A percentile compares a stretch with the other conserved stretches of the same genome.
phyloP scores from a whole-genome alignment of 78 protist genomes.

The Dictyostelium brefeldianum region DNA sequence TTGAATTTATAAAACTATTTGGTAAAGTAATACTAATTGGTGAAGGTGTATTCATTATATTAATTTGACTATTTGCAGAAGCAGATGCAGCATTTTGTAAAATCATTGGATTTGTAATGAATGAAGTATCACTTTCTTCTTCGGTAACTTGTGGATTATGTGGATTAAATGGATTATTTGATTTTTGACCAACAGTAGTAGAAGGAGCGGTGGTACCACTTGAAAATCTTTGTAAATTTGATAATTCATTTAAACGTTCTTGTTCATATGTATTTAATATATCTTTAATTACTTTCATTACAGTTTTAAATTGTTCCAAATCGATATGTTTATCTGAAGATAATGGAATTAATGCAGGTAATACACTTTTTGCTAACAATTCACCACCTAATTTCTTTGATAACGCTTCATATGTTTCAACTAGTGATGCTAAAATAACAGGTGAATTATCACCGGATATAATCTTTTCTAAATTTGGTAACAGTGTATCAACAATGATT shows the following conservation, averaged over 20 bases:
- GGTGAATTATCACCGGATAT: slow-evolving; percentile 55
- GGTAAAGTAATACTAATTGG: slow-evolving; percentile 1
- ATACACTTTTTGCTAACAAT: slow-evolving; percentile 52
- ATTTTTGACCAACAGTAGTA: not conserved
- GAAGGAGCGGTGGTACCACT: not conserved
- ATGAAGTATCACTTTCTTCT: slow-evolving; percentile 4
- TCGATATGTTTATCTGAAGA: slow-evolving; percentile 65
- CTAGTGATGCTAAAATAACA: slow-evolving; percentile 50
- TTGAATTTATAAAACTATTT: not conserved
- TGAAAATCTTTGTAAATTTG: slow-evolving; percentile 40
- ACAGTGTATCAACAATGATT: slow-evolving; percentile 10
- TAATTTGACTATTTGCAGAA: not conserved
- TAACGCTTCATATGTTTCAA: slow-evolving; percentile 49
- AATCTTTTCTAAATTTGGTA: slow-evolving; percentile 58
- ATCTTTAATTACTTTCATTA: slow-evolving; percentile 68
- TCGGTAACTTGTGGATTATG: not conserved
- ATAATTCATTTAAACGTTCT: slow-evolving; percentile 50
- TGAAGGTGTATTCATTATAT: not conserved
- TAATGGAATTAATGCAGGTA: slow-evolving; percentile 64
- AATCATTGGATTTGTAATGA: not conserved
- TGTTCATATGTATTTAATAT: slow-evolving; percentile 47
- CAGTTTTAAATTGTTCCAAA: slow-evolving; percentile 54
- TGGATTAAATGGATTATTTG: not conserved
- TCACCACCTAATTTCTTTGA: slow-evolving; percentile 76
- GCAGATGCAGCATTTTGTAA: too few species aligned